Base-by-base conservation (phyloP, 2,329 filamentous ascomycete genomes). In the Ophiosphaerella herpotricha region DNA sequence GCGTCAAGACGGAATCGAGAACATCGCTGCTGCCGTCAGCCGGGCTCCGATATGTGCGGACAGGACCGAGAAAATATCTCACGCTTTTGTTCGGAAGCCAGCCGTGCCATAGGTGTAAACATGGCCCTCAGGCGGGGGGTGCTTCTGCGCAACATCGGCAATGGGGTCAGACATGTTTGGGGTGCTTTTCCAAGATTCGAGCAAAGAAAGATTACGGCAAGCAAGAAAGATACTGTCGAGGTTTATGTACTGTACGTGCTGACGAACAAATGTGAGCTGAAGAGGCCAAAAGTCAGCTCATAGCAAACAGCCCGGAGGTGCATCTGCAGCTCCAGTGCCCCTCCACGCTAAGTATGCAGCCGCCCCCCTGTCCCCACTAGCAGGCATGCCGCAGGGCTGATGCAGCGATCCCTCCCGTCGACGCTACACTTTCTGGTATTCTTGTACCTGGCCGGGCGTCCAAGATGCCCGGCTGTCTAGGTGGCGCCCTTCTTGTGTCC, bases 1-100 rank as follows among this genome's bases (percentile, higher is more conserved):
- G 88, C 77, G 93, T 97, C 63, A 96, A 85, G 57, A 99, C 91
- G 32, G 91, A 94, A 71, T 95, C 90, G 66, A 97, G 88, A 48
- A 96, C 83, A 66, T 91, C 87, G 51, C 83, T 85, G 66, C 55
- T 46, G 52, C 51, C 31, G 58, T 72, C 68, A 72, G 77, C 63
- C 58, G 12, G 13, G 58, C 62, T 61, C 50, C 24, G 35, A 34
- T 36, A 26, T 32, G 35, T 26, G n/a, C 13, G n/a, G 32, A n/a
- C 26, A 23, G 24, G 36, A 3, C 14, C 14, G 16, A 18, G 33
- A 18, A 16, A 37, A 18, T 16, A n/a, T 14, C 82, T 75, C 79
- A 86, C 83, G 85, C 84, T 77, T 85, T 87, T 78, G 87, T 87
- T 51, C 85, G 84, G 71, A 88, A 88, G 84, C 74, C 74, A 44